phyloP scores from a whole-genome alignment of 805 yeast genomes.

The Candida lessepsii region DNA sequence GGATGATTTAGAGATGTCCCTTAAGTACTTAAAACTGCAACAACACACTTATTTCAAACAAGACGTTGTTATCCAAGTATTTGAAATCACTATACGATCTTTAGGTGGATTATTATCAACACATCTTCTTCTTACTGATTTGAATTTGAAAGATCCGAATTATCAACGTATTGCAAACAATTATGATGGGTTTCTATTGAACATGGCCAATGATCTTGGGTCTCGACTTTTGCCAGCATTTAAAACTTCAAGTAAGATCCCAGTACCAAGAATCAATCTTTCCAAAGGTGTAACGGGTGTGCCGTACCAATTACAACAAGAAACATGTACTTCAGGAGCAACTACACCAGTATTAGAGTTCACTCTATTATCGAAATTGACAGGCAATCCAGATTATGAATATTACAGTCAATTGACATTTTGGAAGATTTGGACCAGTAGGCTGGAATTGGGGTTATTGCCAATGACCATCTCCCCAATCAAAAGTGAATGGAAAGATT shows the following conservation, averaged over 20 bases:
- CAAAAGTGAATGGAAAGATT: conserved; percentile 53
- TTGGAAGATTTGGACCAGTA: conserved; percentile 65
- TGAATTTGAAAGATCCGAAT: conserved; percentile 6
- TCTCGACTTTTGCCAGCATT: conserved; percentile 68
- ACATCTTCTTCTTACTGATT: conserved; percentile 52
- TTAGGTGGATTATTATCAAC: conserved; percentile 80
- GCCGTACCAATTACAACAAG: conserved; percentile 47
- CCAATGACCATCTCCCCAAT: conserved; percentile 77
- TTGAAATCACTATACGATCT: conserved; percentile 80
- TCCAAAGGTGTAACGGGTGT: conserved; percentile 48
- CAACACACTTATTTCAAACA: conserved; percentile 53
- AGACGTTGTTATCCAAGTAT: conserved; percentile 78
- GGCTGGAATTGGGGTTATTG: conserved; percentile 60
- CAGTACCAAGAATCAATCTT: conserved; percentile 78
- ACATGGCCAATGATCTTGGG: conserved; percentile 75
- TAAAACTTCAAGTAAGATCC: conserved; percentile 61
- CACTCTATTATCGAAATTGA: conserved; percentile 67
- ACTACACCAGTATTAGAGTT: conserved; percentile 81
- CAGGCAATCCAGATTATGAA: conserved; percentile 73
- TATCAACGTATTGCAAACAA: conserved; percentile 36
- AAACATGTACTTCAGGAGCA: conserved; percentile 87
- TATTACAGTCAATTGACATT: conserved; percentile 59
- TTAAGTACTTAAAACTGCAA: conserved; percentile 29
- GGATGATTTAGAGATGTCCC: conserved; percentile 44
- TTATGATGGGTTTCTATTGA: conserved; percentile 73